Base-by-base conservation (phyloP, 2,329 filamentous ascomycete genomes). In the Aphanoascus verrucosus region DNA sequence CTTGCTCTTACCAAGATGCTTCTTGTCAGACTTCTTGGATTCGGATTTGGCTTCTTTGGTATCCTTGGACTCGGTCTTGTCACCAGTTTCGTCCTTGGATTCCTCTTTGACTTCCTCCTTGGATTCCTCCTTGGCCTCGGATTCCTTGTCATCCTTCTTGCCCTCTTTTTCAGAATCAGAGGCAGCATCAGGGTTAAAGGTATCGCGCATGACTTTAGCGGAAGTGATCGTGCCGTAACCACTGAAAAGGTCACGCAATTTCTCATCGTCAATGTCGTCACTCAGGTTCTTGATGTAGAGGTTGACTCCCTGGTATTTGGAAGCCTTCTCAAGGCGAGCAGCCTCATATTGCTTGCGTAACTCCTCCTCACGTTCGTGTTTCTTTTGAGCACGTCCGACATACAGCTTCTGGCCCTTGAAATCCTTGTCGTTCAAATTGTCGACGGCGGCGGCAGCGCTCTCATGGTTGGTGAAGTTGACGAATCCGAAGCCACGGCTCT, bases 281-380 rank as follows among this genome's bases (percentile, higher is more conserved):
- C 89, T 86, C 57, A 98, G 78, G 75, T 98, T 98, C 84, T 98
- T 98, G 77, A 98, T 93, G 78, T 98, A 98, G 48, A 98, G 81
- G 78, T 98, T 98, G 72, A 98, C 93, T 63, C 93, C 93, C 77
- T 95, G 89, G 76, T 98, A 98, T 79, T 98, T 98, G 77, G 83
- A 94, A 71, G 89, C 90, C 80, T 98, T 98, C 81, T 98, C 93
- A 65, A 94, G 80, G 65, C 93, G 91, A 65, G 89, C 89, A 66
- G 91, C 91, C 75, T 98, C 93, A 73, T 98, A 97, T 67, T 95
- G 94, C 80, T 88, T 94, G 77, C 93, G 90, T 57, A 98, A 84
- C 76, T 98, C 93, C 77, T 98, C 93, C 78, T 98, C 93, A 66
- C 93, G 93, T 79, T 98, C 93, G 71, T 97, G 93, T 81, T 98